Base-by-base conservation (phyloP, 345 rosid genomes). In the Lepidium aucheri region DNA sequence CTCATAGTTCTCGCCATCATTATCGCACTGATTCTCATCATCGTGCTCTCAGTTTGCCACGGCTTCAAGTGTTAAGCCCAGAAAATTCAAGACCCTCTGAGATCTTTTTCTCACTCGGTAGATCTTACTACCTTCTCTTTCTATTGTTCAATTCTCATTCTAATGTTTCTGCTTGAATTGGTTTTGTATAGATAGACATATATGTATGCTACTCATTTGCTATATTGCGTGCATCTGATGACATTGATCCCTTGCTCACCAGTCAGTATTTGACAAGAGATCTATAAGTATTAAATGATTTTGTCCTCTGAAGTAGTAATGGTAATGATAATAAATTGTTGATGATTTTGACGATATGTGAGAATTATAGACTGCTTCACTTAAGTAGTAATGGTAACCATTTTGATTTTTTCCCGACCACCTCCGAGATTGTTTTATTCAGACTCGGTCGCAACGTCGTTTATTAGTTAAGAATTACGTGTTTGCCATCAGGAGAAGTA, bases 1-100 rank as follows among this genome's bases (percentile, higher is more conserved):
- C 82, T 94, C 78, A 85, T 94, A 41, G 99, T 88, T 38, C 79
- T 88, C 14, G 97, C 82, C 60, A 83, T 94, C 60, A 32, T 94
- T 51, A 7, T 81, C 30, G 85, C 85, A 1, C 72, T 94, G 79
- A 78, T 94, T 64, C 93, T 94, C 41, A 74, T 90, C 70, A 82
- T 90, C 33, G 38, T 88, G 53, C 76, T 94, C 44, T 90, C 99
- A 2, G 69, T 94, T 47, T 94, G 99, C 80, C 96, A 73, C 63
- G 96, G 97, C 43, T 88, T 94, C 85, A 85, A 81, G 5, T 94
- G 99, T 67, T 75, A 35, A 53, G 15, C 52, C 35, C 22, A 17
- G 45, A 18, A 57, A 26, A 44, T 35, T 26, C 34, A 49, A 72
- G 33, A 72, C 54, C 36, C 15, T 53, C 14, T 26, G 76, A 65